Conservation (phyloP, 768 basidiomycete species). For the Mrakia frigida region DNA sequence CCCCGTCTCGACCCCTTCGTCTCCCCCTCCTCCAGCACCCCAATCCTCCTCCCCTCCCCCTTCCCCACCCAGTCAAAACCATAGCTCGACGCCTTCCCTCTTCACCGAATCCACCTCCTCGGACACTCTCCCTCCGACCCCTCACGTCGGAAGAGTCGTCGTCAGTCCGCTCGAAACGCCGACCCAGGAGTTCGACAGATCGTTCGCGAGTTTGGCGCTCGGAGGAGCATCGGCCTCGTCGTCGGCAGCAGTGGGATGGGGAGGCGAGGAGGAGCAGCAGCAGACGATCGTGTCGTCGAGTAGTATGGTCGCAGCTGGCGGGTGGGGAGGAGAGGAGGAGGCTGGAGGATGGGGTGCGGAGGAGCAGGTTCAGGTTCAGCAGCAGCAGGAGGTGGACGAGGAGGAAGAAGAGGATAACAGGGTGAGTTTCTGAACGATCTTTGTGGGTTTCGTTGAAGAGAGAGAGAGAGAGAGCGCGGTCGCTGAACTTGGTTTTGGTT, state of each 20-base stretch:
- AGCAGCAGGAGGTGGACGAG: conserved; percentile 24
- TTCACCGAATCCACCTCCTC: neutral
- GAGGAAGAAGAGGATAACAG: conserved; percentile 14
- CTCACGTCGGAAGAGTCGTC: neutral
- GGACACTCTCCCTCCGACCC: neutral
- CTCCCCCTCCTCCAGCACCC: neutral
- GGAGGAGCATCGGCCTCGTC: neutral
- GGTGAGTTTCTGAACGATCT: neutral
- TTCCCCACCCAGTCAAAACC: neutral
- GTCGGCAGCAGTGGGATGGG: neutral
- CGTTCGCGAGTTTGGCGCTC: conserved; percentile 26
- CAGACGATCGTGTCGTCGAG: neutral
- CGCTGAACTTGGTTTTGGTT: neutral
- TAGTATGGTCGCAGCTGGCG: neutral
- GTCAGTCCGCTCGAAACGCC: conserved; percentile 4
- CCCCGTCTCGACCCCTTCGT: neutral
- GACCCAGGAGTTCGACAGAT: conserved; percentile 13
- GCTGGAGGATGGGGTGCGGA: neutral
- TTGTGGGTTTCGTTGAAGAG: neutral
- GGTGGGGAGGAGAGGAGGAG: conserved; percentile 4
- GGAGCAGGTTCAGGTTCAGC: neutral
- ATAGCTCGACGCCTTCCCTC: neutral
- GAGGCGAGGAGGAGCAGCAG: neutral
- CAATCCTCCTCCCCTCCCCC: neutral
- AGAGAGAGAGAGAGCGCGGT: neutral